A percentile compares a stretch with the other conserved stretches of the same genome.
Conservation (phyloP, 2,329 filamentous ascomycete genomes). For the Diaporthe sp. region DNA sequence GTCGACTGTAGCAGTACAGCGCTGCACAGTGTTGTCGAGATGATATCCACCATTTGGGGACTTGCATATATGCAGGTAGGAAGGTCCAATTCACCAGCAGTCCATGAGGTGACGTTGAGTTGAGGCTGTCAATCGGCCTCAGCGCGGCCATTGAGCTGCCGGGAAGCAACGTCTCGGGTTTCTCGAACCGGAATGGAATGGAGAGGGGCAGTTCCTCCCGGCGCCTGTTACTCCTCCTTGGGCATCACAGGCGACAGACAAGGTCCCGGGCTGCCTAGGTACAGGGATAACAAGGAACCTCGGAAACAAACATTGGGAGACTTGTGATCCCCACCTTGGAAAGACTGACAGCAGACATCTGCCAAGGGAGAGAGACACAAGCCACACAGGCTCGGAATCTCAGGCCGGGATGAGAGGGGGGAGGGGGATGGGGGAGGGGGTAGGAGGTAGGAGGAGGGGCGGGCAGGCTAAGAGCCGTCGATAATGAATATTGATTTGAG, state of each 20-base stretch:
- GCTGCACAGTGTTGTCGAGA: slow-evolving; percentile 29
- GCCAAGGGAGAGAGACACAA: slow-evolving; percentile 19
- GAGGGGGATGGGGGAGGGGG: background rate
- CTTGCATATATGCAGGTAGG: slow-evolving; percentile 34
- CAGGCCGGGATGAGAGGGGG: background rate
- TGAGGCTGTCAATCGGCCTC: slow-evolving; percentile 28
- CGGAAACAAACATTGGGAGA: background rate
- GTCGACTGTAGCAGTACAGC: slow-evolving; percentile 27
- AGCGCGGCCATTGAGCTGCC: slow-evolving; percentile 5
- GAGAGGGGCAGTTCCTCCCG: background rate
- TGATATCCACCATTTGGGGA: slow-evolving; percentile 34
- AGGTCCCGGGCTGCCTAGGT: slow-evolving; percentile 1
- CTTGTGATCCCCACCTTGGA: slow-evolving; percentile 7
- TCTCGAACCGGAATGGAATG: slow-evolving; percentile 6
- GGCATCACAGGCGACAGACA: slow-evolving; percentile 13
- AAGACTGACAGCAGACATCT: background rate
- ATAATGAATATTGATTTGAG: slow-evolving; percentile 11
- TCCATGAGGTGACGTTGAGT: slow-evolving; percentile 21
- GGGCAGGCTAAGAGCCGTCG: slow-evolving; percentile 13
- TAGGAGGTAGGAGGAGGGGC: background rate
- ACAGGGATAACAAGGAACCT: slow-evolving; percentile 13
- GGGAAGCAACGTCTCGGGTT: slow-evolving; percentile 16
- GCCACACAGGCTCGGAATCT: slow-evolving; percentile 2
- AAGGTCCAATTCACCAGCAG: slow-evolving; percentile 12
- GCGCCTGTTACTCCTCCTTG: background rate